These are phyloP conservation scores for Spathaspora jeffriesii DNA, from an alignment of 1,139 yeast genomes.

Conservation along the genomic window DNA sequence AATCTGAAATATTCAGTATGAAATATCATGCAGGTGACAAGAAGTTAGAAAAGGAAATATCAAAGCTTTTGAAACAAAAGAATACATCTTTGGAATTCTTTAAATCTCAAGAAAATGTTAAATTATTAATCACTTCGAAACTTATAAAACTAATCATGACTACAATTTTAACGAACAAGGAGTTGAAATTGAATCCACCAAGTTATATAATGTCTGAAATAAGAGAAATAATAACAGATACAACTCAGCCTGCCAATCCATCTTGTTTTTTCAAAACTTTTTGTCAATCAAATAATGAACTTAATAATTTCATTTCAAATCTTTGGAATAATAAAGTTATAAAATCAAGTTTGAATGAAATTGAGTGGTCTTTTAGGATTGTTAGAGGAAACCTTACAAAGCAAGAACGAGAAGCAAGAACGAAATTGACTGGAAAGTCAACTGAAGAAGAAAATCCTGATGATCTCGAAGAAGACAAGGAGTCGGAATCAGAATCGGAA, in stretches of 20 bases:
- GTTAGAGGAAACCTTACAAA: conserved; percentile 60
- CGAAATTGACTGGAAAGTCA: conserved; percentile 24
- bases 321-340: conserved; percentile 59
- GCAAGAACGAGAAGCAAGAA: conserved; percentile 36
- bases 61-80: conserved; percentile 24
- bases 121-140: conserved; percentile 31
- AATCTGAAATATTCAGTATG: conserved; percentile 45
- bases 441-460: too few relatives aligned
- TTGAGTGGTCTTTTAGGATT: conserved; percentile 59
- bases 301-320: conserved; percentile 53
- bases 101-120: conserved; percentile 17
- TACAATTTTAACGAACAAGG: conserved; percentile 26
- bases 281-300: conserved; percentile 40
- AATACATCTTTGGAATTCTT: conserved; percentile 23
- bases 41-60: conserved; percentile 40
- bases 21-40: conserved; percentile 51
- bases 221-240: conserved; percentile 24
- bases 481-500: too few relatives aligned
- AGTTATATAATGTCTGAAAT: conserved; percentile 28
- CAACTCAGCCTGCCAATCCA: conserved; percentile 38
- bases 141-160: conserved; percentile 28
- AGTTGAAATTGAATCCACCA: conserved; percentile 31
- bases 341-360: conserved; percentile 44
- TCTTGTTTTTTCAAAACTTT: conserved; percentile 47
- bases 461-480: conserved; percentile 15